These are phyloP conservation scores for Trichosanthes truncata DNA, from an alignment of 306 rosid species.

Conservation along the genomic window DNA sequence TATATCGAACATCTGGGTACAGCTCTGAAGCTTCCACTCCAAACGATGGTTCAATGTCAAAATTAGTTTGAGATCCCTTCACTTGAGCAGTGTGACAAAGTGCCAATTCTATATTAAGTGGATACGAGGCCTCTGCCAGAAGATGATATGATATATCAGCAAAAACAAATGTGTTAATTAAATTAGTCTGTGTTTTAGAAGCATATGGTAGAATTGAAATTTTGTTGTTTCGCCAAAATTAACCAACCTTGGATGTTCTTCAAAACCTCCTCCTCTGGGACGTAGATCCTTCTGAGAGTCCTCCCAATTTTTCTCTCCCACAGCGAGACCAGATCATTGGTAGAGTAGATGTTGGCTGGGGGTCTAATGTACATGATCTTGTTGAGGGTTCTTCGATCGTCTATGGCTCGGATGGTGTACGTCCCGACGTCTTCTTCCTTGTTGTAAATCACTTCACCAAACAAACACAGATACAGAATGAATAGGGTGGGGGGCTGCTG, in stretches of 20 bases:
- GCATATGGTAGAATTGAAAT: no score
- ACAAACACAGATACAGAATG: neutral
- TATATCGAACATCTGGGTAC: slow-evolving; percentile 57
- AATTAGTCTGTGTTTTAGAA: neutral
- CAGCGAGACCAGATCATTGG: slow-evolving; percentile 24
- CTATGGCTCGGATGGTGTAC: slow-evolving; percentile 21
- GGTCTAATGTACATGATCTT: slow-evolving; percentile 25
- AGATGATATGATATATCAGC: no score
- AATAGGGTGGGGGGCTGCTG: neutral
- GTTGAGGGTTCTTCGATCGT: slow-evolving; percentile 34
- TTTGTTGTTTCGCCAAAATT: neutral
- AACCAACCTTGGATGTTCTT: slow-evolving; percentile 28
- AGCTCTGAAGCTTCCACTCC: slow-evolving; percentile 55
- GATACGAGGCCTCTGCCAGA: slow-evolving; percentile 45
- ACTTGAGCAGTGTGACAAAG: slow-evolving; percentile 37
- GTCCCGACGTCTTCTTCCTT: slow-evolving; percentile 34
- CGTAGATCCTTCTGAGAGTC: slow-evolving; percentile 16
- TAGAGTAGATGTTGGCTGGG: slow-evolving; percentile 18
- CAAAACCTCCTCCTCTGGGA: slow-evolving; percentile 24
- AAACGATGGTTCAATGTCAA: slow-evolving; percentile 43
- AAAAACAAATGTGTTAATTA: neutral
- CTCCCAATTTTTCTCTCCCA: slow-evolving; percentile 35
- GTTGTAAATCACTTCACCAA: slow-evolving; percentile 22
- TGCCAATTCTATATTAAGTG: slow-evolving; percentile 23
- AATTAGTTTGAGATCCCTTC: slow-evolving; percentile 43